phyloP scores from a whole-genome alignment of 2,329 filamentous ascomycete genomes.

The Fusarium subtropicale region DNA sequence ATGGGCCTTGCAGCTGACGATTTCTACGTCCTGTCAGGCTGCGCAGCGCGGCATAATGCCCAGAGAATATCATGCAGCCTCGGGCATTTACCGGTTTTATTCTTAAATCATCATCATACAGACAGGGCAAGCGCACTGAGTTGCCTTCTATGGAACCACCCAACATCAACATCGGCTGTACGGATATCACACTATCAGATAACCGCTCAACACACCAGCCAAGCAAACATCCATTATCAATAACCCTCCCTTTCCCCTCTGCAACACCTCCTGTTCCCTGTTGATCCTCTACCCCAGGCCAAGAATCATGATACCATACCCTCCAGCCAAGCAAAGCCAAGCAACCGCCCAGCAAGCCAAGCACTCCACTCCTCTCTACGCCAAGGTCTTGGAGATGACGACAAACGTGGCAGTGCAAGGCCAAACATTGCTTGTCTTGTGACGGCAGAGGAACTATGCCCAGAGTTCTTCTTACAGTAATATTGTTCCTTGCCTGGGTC shows the following conservation, averaged over 20 bases:
- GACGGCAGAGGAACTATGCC: background rate
- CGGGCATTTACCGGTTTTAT: constrained; percentile 5
- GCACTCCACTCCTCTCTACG: constrained; percentile 19
- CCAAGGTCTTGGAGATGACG: constrained; percentile 46
- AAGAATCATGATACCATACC: constrained; percentile 17
- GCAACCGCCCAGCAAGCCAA: constrained; percentile 25
- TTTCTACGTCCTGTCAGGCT: background rate
- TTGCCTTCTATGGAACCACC: background rate
- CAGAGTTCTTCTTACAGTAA: background rate
- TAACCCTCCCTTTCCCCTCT: background rate
- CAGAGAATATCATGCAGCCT: constrained; percentile 22
- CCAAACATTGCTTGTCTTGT: constrained; percentile 10
- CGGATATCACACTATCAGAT: background rate
- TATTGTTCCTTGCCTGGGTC: background rate
- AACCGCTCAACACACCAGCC: background rate
- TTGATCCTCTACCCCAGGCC: constrained; percentile 18
- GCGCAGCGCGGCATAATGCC: constrained; percentile 6
- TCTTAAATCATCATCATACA: background rate
- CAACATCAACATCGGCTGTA: background rate
- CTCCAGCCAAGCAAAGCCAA: constrained; percentile 22
- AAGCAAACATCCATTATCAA: background rate
- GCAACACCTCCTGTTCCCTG: background rate
- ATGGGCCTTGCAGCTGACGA: constrained; percentile 1
- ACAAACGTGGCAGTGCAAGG: constrained; percentile 47
- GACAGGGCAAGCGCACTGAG: background rate